Evolutionary conservation across 495 filamentous ascomycete genomes (phyloP), one percentile per base, ranked within the genome.

Genomic region (Talaromyces trachyspermus): DNA sequence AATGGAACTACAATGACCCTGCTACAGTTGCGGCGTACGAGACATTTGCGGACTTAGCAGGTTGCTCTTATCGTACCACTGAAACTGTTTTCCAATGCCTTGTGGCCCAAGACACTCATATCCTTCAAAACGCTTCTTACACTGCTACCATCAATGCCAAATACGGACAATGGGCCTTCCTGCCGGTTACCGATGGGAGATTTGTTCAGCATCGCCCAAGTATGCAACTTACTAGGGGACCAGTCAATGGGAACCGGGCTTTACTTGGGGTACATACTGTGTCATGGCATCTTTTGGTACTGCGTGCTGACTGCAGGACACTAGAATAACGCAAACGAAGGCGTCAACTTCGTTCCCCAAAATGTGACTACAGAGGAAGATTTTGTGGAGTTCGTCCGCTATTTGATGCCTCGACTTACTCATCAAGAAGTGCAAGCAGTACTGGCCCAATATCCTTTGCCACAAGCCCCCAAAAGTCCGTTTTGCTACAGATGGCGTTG

Each of bases 111-210:
- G 74, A 80, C 26, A 76, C 72, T 1, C 30, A 54, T 0, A 63
- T 60, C 2, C 64, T 86, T 14, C 77, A 82, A 49, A 76, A 75
- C 36, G 80, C 79, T 1, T 79, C 72, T 49, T 64, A 60, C 9
- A 62, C 48, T 20, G 65, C 80, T 23, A 80, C 72, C 11, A 60
- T 60, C 24, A 59, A 64, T 7, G 71, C 65, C 3, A 60, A 63
- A 32, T 69, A 42, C 45, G 69, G 61, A 52, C 76, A 74, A 26
- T 85, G 76, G 74, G 78, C 66, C 1, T 84, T 84, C 51, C 54
- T 79, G 20, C 81, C 81, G 6, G 81, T 85, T 2, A 77, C 78
- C 2, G 83, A 86, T 49, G 81, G 75, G 3, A 58, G 58, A 3
- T 75, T 82, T 49, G 60, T 85, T 46, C 64, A 65, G 37, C 64